Conservation (phyloP, 2,329 filamentous ascomycete genomes). For the Colletotrichum cuscutae region DNA sequence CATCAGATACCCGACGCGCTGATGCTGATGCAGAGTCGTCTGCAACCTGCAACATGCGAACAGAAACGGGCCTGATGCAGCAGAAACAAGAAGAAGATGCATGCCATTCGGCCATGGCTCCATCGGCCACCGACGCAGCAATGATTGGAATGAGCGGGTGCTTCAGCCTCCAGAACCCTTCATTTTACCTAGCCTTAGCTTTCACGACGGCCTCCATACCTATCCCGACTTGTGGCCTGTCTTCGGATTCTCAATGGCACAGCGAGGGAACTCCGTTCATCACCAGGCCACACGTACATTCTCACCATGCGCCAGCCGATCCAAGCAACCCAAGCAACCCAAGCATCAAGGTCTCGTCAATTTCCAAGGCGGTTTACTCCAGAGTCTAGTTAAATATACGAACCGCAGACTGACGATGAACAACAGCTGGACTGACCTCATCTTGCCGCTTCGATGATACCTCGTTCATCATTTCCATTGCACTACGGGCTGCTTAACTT, state of each 20-base stretch:
- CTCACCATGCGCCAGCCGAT: neutral
- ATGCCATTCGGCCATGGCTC: constrained; percentile 24
- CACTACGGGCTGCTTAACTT: neutral
- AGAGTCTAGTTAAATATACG: neutral
- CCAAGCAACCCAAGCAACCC: too few relatives aligned
- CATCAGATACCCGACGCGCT: constrained; percentile 26
- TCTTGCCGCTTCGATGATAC: constrained; percentile 20
- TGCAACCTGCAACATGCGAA: constrained; percentile 27
- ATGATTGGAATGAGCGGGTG: neutral
- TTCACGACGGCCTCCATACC: neutral
- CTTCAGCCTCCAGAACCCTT: constrained; percentile 1
- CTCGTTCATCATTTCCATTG: neutral
- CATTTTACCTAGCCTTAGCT: neutral
- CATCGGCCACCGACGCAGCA: neutral
- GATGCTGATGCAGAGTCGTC: constrained; percentile 15
- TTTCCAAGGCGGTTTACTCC: neutral
- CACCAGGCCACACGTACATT: neutral
- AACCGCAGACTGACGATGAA: neutral
- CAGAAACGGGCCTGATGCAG: constrained; percentile 26
- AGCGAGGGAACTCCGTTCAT: neutral
- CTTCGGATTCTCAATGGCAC: neutral
- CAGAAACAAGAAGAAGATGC: constrained; percentile 18
- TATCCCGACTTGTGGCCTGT: neutral
- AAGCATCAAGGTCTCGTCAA: neutral
- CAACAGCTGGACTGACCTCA: constrained; percentile 24